Base-by-base conservation (phyloP, 768 basidiomycete genomes). In the Ramaria rubella region DNA sequence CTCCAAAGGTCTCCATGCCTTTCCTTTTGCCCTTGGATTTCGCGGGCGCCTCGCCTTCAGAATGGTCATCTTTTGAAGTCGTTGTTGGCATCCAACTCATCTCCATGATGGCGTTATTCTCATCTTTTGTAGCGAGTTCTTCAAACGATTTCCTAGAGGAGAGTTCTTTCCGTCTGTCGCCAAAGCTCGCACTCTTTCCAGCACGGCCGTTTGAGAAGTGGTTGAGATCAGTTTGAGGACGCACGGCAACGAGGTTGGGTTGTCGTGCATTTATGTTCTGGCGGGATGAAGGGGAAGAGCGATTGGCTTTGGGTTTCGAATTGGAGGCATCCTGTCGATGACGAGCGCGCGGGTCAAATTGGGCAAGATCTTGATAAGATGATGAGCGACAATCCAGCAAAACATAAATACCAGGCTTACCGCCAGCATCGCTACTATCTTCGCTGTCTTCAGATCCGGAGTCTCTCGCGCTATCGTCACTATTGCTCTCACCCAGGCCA, bases 1-100 rank as follows among this genome's bases (percentile, higher is more conserved):
- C 87, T 26, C 93, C 94, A 65, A 95, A 94, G 44, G 70, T 71
- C 70, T 94, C 90, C 42, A 85, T 81, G 26, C 83, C 85, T 67
- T 81, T 85, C 64, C 78, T 73, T 58, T 61, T 63, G 4, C 64
- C 69, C 67, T 64, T 70, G 68, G 72, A 49, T 67, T 71, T 65
- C 70, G 63, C 23, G 61, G 29, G 36, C 63, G 61, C 38, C 59
- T 68, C 70, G 30, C 71, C 71, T 59, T 75, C 75, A 52, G 59
- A 67, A 38, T 67, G 65, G 21, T 51, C 49, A 40, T 46, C 57
- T 30, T 55, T 27, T 15, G 74, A 69, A 3, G 75, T 66, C 1
- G 69, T 59, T 24, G 78, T 80, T 2, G 91, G 91, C 29, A 88
- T 73, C 81, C 91, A 95, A 49, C 81, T 87, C 70, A 91, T 82